Conservation (phyloP, 345 rosid genomes). For the Eucalyptus polyanthemos region DNA sequence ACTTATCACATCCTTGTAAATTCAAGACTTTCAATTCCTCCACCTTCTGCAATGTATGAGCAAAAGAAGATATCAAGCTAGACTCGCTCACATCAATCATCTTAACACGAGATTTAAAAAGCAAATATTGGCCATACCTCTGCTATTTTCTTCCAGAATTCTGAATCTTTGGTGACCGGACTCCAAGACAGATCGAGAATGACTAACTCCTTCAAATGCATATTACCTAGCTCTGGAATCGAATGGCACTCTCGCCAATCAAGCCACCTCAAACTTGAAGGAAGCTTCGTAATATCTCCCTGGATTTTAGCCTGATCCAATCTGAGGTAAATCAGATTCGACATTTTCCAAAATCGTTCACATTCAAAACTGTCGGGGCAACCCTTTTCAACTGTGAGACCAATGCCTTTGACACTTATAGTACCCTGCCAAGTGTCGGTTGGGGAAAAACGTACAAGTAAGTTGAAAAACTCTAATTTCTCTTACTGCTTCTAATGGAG, state of each 20-base stretch:
- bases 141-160: not conserved
- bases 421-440: no score
- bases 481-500: no score
- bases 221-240: not conserved
- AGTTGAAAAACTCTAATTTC: no score
- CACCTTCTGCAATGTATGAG: no score
- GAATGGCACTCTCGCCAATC: not conserved
- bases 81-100: fast-evolving
- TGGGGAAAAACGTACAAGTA: no score
- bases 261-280: not conserved
- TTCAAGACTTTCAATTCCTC: no score
- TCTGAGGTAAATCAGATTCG: no score
- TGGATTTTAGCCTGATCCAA: not conserved
- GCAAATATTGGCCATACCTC: not conserved
- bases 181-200: not conserved
- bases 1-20: not conserved
- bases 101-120: not conserved
- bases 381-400: no score
- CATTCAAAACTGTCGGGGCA: no score
- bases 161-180: not conserved
- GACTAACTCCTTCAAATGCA: not conserved
- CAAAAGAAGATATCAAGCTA: no score
- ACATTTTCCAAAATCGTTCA: no score
- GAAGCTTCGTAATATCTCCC: not conserved
- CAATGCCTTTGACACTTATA: no score